Percentiles rank a stretch among this genome's conserved stretches.
phyloP scores from a whole-genome alignment of 768 basidiomycete species.

The Termitomyces bulborhizus region DNA sequence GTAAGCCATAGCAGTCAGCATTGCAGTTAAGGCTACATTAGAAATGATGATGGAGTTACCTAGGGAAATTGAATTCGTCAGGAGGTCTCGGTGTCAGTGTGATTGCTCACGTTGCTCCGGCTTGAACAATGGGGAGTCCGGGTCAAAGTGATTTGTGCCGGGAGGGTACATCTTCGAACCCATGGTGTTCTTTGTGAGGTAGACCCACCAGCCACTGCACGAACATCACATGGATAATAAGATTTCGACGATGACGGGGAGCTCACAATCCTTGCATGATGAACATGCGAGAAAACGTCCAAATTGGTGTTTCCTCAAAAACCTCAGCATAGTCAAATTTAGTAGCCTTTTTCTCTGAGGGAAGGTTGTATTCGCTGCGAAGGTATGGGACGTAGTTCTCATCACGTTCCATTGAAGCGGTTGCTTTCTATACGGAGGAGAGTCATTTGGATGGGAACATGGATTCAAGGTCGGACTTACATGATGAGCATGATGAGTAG shows the following conservation, averaged over 20 bases:
- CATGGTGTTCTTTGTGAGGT: constrained; percentile 36
- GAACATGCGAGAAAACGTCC: constrained; percentile 34
- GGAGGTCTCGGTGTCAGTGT: constrained; percentile 2
- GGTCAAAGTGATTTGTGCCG: constrained; percentile 40
- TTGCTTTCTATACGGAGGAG: constrained; percentile 38
- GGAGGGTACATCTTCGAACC: constrained; percentile 39
- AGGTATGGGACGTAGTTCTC: constrained; percentile 65
- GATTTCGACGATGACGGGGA: not conserved
- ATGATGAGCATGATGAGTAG: constrained; percentile 68
- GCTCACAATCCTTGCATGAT: constrained; percentile 42
- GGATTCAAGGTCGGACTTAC: constrained; percentile 21
- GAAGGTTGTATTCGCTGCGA: constrained; percentile 33
- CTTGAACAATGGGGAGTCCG: constrained; percentile 34
- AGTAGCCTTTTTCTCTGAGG: constrained; percentile 29
- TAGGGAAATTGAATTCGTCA: constrained; percentile 8
- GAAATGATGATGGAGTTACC: constrained; percentile 32
- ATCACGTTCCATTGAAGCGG: constrained; percentile 70
- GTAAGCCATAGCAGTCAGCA: constrained; percentile 17
- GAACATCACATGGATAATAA: not conserved
- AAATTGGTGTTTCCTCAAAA: constrained; percentile 48
- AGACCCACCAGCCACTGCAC: constrained; percentile 23
- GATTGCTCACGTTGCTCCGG: constrained; percentile 27
- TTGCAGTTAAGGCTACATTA: constrained; percentile 23
- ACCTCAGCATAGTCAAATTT: constrained; percentile 39
- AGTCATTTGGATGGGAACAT: not conserved